phyloP scores from a whole-genome alignment of 2,329 filamentous ascomycete species.

The Ascochyta fabae region DNA sequence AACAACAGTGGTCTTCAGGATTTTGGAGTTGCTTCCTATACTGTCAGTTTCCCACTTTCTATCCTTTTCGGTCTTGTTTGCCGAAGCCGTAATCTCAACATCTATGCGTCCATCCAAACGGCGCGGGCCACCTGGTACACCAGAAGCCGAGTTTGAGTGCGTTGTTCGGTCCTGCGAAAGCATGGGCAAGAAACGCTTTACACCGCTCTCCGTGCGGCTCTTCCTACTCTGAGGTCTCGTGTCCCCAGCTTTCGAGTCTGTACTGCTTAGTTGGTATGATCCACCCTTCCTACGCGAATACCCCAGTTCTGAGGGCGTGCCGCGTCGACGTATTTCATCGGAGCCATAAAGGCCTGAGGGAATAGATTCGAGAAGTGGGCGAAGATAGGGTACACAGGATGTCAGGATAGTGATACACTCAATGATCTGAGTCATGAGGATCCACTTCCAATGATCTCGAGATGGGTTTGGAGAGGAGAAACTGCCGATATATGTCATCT shows the following conservation, averaged over 20 bases:
- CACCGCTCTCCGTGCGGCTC: constrained; percentile 26
- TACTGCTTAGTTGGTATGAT: constrained; percentile 41
- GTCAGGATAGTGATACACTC: constrained; percentile 47
- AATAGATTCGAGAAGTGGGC: constrained; percentile 43
- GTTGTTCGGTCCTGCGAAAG: constrained; percentile 37
- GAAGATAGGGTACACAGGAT: constrained; percentile 45
- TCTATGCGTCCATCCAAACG: constrained; percentile 39
- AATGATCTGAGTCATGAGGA: constrained; percentile 41
- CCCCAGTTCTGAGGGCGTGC: constrained; percentile 37
- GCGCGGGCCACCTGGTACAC: constrained; percentile 41
- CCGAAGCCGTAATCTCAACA: constrained; percentile 40
- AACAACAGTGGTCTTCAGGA: constrained; percentile 46
- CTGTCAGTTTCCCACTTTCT: constrained; percentile 44
- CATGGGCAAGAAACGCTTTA: constrained; percentile 41
- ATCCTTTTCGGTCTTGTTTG: constrained; percentile 20
- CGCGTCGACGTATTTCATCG: constrained; percentile 42
- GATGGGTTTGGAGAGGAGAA: constrained; percentile 39
- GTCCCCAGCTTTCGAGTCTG: constrained; percentile 15
- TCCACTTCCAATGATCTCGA: constrained; percentile 45
- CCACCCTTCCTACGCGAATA: constrained; percentile 36
- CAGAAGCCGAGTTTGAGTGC: constrained; percentile 44
- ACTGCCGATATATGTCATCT: constrained; percentile 38
- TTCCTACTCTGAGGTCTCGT: constrained; percentile 21
- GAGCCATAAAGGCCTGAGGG: constrained; percentile 44
- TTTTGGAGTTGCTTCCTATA: constrained; percentile 42